A percentile compares a stretch with the other conserved stretches of the same genome.
Evolutionary conservation across 1,284 basidiomycete genomes (phyloP).

Genomic region (Ustilago tritici): DNA sequence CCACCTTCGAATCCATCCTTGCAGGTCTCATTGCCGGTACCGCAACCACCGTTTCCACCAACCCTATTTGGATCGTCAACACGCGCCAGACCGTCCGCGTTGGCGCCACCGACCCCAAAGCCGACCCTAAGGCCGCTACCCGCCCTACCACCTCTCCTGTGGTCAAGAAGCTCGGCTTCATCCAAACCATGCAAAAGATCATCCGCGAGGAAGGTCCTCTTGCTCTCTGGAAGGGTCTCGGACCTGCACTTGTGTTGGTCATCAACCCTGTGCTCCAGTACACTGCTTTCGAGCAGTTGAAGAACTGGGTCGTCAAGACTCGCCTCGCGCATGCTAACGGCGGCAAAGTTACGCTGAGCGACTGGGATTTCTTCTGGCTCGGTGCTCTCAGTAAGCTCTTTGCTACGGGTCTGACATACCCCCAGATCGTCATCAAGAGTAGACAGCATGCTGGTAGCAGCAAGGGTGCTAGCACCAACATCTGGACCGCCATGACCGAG

Average conservation of each 20-base stretch:
- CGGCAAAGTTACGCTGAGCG: slow-evolving; percentile 50
- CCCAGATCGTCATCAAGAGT: slow-evolving; percentile 69
- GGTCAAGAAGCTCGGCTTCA: slow-evolving; percentile 60
- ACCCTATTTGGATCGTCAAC: slow-evolving; percentile 79
- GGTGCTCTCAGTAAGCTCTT: slow-evolving; percentile 67
- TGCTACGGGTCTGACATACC: slow-evolving; percentile 68
- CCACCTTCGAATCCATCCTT: slow-evolving; percentile 87
- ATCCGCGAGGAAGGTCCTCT: slow-evolving; percentile 80
- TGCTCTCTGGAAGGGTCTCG: slow-evolving; percentile 94
- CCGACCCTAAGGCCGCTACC: slow-evolving; percentile 30
- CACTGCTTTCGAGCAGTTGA: slow-evolving; percentile 68
- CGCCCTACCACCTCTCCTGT: slow-evolving; percentile 25
- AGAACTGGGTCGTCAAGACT: slow-evolving; percentile 64
- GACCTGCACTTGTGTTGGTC: slow-evolving; percentile 91
- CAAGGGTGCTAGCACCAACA: slow-evolving; percentile 59
- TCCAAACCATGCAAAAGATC: slow-evolving; percentile 80
- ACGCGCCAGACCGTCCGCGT: slow-evolving; percentile 79
- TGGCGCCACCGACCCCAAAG: slow-evolving; percentile 34
- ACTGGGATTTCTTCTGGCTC: slow-evolving; percentile 69
- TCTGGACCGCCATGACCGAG: slow-evolving; percentile 68
- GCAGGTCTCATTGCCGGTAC: slow-evolving; percentile 90
- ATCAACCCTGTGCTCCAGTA: slow-evolving; percentile 88
- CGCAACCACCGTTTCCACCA: slow-evolving; percentile 88
- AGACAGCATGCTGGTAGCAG: slow-evolving; percentile 64
- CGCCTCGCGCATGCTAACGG: slow-evolving; percentile 47